Percentiles rank a stretch among this genome's conserved stretches.
Evolutionary conservation across 1,284 basidiomycete species (phyloP).

Genomic region (Fistulina hepatica): DNA sequence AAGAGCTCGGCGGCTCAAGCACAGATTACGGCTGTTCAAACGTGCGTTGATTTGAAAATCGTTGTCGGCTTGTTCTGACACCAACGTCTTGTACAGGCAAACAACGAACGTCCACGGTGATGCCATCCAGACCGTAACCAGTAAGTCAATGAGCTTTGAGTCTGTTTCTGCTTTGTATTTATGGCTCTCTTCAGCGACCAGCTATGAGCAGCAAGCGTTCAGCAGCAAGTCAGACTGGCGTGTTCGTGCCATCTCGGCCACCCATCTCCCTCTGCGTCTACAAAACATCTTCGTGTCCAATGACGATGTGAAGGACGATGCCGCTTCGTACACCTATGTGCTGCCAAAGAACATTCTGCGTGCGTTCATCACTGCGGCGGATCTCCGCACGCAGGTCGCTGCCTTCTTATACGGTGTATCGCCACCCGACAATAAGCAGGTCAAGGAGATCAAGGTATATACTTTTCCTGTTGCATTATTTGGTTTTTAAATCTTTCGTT

Average conservation of each 20-base stretch:
- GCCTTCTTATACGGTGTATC: slow-evolving; percentile 90
- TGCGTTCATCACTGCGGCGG: slow-evolving; percentile 88
- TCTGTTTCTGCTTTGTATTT: slow-evolving; percentile 6
- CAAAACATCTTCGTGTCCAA: slow-evolving; percentile 99
- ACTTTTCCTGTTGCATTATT: neutral
- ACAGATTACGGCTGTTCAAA: slow-evolving; percentile 95
- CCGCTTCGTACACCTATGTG: slow-evolving; percentile 88
- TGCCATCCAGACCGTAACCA: slow-evolving; percentile 91
- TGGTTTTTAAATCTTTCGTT: slow-evolving; percentile 4
- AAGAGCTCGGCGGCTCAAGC: slow-evolving; percentile 90
- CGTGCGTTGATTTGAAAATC: slow-evolving; percentile 31
- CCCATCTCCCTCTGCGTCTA: slow-evolving; percentile 89
- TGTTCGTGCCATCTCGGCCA: slow-evolving; percentile 91
- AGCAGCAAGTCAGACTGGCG: slow-evolving; percentile 99
- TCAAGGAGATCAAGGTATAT: slow-evolving; percentile 89
- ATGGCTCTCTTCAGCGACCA: slow-evolving; percentile 52
- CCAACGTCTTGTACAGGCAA: slow-evolving; percentile 36
- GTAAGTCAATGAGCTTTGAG: slow-evolving; percentile 32
- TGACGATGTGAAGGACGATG: slow-evolving; percentile 97
- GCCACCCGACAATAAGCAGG: slow-evolving; percentile 93
- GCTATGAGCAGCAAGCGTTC: slow-evolving; percentile 96
- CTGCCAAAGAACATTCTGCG: slow-evolving; percentile 96
- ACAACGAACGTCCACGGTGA: slow-evolving; percentile 98
- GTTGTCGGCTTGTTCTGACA: slow-evolving; percentile 12
- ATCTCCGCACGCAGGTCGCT: slow-evolving; percentile 93